These are phyloP conservation scores for Clavispora fructus DNA, from an alignment of 805 yeast genomes.

Conservation along the genomic window DNA sequence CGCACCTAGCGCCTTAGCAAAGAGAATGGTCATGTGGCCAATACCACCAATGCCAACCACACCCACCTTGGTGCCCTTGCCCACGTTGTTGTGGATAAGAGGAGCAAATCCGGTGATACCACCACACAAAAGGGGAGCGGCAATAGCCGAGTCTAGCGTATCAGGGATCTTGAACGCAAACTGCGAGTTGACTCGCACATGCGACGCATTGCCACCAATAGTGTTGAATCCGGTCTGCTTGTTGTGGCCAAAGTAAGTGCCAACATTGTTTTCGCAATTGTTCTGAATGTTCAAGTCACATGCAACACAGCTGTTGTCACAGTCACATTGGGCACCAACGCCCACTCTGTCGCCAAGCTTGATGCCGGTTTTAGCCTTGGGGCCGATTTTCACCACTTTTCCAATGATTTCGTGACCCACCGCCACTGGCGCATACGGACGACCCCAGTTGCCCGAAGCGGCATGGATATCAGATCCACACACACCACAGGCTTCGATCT, in stretches of 20 bases:
- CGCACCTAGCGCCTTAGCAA: conserved; percentile 59
- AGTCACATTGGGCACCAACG: conserved; percentile 59
- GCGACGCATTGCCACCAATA: conserved; percentile 15
- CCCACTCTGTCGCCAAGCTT: conserved; percentile 75
- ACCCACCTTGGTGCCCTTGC: conserved; percentile 42
- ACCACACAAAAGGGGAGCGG: conserved; percentile 18
- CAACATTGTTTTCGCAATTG: conserved; percentile 11
- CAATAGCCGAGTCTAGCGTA: conserved; percentile 8
- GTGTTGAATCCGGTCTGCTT: conserved; percentile 9
- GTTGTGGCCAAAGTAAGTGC: conserved; percentile 11
- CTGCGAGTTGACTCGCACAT: conserved; percentile 12
- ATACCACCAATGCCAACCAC: conserved; percentile 64
- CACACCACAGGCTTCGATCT: conserved; percentile 21
- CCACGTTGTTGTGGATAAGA: conserved; percentile 13
- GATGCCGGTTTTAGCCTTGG: conserved; percentile 21
- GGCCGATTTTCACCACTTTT: conserved; percentile 13
- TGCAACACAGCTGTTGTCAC: conserved; percentile 10
- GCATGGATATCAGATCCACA: conserved; percentile 60
- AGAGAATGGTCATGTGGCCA: conserved; percentile 59
- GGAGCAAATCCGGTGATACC: conserved; percentile 20
- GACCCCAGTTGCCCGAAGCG: conserved; percentile 48
- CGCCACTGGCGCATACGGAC: conserved; percentile 16
- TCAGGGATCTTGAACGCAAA: conserved; percentile 17
- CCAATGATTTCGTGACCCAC: conserved; percentile 26
- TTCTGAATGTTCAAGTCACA: conserved; percentile 8